Percentiles rank a stretch among this genome's conserved stretches.
Conservation (phyloP, 371 early-diverging fungal genomes). For the Haplosporangium sp. region DNA sequence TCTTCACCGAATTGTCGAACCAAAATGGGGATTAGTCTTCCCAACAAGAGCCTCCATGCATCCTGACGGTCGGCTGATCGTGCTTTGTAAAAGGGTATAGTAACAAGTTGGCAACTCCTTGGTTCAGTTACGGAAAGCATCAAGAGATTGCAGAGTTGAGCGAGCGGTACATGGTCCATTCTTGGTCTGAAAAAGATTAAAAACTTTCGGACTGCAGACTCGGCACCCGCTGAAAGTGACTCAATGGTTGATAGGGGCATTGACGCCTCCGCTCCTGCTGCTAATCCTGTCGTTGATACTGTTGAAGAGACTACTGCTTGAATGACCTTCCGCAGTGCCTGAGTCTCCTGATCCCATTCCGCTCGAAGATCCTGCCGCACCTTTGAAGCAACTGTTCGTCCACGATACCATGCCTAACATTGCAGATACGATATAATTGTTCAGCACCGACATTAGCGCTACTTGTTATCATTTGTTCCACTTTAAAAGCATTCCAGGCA, state of each 20-base stretch:
- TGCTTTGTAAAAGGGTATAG: conserved; percentile 18
- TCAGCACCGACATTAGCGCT: neutral
- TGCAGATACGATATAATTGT: no score
- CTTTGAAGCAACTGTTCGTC: conserved; percentile 49
- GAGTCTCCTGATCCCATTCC: conserved; percentile 45
- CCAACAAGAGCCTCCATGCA: conserved; percentile 12
- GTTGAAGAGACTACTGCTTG: neutral
- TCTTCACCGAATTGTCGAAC: conserved; percentile 21
- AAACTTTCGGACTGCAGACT: conserved; percentile 22
- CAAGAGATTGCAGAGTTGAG: conserved; percentile 32
- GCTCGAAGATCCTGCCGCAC: conserved; percentile 55
- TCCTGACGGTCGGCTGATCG: neutral
- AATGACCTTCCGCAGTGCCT: conserved; percentile 4
- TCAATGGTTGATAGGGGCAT: no score
- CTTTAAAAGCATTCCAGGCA: neutral
- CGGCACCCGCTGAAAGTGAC: conserved; percentile 7
- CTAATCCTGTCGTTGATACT: neutral
- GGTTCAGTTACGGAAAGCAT: neutral
- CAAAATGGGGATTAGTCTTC: conserved; percentile 15
- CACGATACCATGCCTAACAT: conserved; percentile 61
- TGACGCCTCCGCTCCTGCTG: no score
- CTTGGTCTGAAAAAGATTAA: conserved; percentile 52
- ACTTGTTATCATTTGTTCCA: no score
- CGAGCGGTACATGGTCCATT: conserved; percentile 35
- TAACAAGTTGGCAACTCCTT: conserved; percentile 3